Evolutionary conservation across 441 rosid genomes (phyloP).

Genomic region (Omphalea diandra): DNA sequence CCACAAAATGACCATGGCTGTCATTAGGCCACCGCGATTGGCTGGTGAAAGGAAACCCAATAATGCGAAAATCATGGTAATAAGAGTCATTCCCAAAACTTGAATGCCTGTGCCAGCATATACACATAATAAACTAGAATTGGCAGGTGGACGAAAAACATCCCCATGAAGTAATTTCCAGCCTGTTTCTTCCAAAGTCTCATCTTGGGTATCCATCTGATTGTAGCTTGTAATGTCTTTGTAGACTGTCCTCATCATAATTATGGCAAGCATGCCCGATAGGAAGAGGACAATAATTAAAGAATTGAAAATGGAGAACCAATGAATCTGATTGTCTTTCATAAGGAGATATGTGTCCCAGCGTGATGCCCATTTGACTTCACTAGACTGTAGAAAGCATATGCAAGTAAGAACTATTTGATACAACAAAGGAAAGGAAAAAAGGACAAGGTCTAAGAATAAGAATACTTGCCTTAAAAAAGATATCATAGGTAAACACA

Average conservation of each 20-base stretch:
- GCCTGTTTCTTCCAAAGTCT: conserved; percentile 84
- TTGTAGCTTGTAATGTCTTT: conserved; percentile 81
- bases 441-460: background rate
- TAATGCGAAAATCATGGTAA: conserved; percentile 83
- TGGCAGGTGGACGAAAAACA: conserved; percentile 72
- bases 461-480: conserved; percentile 50
- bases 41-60: conserved; percentile 86
- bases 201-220: conserved; percentile 80
- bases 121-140: conserved; percentile 69
- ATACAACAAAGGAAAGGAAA: background rate
- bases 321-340: conserved; percentile 83
- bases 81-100: conserved; percentile 75
- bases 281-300: conserved; percentile 85
- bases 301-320: conserved; percentile 86
- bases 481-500: conserved; percentile 74
- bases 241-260: conserved; percentile 84
- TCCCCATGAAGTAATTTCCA: conserved; percentile 91
- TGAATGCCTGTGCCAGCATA: conserved; percentile 86
- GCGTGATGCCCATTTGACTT: conserved; percentile 91
- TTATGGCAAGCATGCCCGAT: conserved; percentile 91
- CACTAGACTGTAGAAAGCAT: conserved; percentile 36
- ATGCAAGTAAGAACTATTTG: conserved; percentile 3
- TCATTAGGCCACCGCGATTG: conserved; percentile 91
- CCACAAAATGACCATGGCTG: conserved; percentile 91
- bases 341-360: conserved; percentile 90